A percentile compares a stretch with the other conserved stretches of the same genome.
Evolutionary conservation across 805 yeast genomes (phyloP).

Genomic region (Candida montana): DNA sequence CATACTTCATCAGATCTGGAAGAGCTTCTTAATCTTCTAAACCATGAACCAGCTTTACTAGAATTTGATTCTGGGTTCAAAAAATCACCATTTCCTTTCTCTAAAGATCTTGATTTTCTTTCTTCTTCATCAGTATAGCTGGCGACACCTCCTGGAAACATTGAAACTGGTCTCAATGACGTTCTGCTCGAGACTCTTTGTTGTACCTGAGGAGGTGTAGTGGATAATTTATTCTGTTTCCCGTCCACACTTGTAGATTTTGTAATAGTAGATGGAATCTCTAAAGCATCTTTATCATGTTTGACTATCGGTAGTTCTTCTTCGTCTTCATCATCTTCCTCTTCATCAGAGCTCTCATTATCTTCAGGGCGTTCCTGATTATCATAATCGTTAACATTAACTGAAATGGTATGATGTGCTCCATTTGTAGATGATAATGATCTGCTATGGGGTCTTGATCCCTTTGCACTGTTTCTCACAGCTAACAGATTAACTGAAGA

Average conservation of each 20-base stretch:
- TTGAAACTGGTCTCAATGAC: slow-evolving; percentile 16
- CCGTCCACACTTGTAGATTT: slow-evolving; percentile 5
- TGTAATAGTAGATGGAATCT: slow-evolving; percentile 6
- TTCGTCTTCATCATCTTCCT: not conserved
- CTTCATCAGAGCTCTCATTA: slow-evolving; percentile 3
- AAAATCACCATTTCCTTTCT: slow-evolving; percentile 7
- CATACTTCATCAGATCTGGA: slow-evolving; percentile 23
- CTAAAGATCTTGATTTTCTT: slow-evolving; percentile 22
- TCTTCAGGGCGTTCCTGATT: slow-evolving; percentile 1
- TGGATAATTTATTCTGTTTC: not conserved
- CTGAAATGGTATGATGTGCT: slow-evolving; percentile 32
- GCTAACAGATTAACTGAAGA: slow-evolving; percentile 16
- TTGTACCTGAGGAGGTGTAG: not conserved
- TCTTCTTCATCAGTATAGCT: slow-evolving; percentile 17
- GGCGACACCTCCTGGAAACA: slow-evolving; percentile 18
- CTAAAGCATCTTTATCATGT: not conserved
- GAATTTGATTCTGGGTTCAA: slow-evolving; percentile 15
- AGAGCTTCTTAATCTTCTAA: slow-evolving; percentile 36
- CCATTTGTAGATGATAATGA: slow-evolving; percentile 43
- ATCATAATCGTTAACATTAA: not conserved
- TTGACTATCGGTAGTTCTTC: not conserved
- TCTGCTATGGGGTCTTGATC: slow-evolving; percentile 31
- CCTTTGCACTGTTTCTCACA: slow-evolving; percentile 12
- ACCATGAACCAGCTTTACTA: slow-evolving; percentile 38
- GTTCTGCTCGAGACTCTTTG: not conserved